Evolutionary conservation across 176 grass and related monocot species (phyloP).

Genomic region (maize (Zea mays)): DNA sequence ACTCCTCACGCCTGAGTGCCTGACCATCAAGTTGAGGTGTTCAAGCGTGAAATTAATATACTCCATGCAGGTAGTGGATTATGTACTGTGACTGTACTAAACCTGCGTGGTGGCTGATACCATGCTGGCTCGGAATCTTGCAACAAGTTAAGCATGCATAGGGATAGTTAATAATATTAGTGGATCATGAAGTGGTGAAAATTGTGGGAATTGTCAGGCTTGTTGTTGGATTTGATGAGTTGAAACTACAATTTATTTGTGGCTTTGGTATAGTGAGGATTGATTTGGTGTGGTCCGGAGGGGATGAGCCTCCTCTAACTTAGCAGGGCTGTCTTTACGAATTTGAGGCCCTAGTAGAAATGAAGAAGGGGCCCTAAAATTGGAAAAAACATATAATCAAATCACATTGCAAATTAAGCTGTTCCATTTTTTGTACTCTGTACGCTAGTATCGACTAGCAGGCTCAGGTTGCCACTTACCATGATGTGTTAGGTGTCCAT

Average conservation of each 20-base stretch:
- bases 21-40: background rate
- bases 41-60: conserved; percentile 2
- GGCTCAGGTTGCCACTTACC: background rate
- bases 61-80: background rate
- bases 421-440: background rate
- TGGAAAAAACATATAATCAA: background rate
- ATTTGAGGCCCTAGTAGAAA: background rate
- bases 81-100: background rate
- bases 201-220: conserved; percentile 5
- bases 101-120: background rate
- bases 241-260: background rate
- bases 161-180: conserved; percentile 15
- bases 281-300: background rate
- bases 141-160: conserved; percentile 4
- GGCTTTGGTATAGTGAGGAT: background rate
- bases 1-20: background rate
- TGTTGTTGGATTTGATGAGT: background rate
- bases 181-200: background rate
- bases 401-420: background rate
- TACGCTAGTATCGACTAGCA: background rate
- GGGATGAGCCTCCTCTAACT: background rate
- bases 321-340: background rate
- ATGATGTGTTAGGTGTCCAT: background rate
- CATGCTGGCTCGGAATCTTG: background rate
- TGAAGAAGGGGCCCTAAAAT: background rate